phyloP scores from a whole-genome alignment of 2,329 filamentous ascomycete species.

The Lizonia empirigonia region DNA sequence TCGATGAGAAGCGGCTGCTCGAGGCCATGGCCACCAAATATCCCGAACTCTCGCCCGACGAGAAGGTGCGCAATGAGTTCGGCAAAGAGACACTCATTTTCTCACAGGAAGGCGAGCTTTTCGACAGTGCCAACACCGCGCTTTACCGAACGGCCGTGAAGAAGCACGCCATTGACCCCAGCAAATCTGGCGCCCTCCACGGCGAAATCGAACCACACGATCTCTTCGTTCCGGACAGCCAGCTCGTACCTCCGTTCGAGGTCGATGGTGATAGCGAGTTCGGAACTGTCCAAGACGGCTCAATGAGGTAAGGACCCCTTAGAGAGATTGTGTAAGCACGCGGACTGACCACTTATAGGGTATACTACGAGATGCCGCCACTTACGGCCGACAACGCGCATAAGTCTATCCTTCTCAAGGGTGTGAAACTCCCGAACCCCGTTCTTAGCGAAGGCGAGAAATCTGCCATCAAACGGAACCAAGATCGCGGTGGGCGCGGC shows the following conservation, averaged over 20 bases:
- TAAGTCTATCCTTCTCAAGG: conserved; percentile 92
- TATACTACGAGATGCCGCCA: conserved; percentile 82
- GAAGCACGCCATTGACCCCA: conserved; percentile 75
- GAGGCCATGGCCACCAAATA: conserved; percentile 83
- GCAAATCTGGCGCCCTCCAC: conserved; percentile 75
- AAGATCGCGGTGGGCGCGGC: conserved; percentile 73
- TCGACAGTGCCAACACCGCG: conserved; percentile 79
- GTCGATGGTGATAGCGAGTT: conserved; percentile 53
- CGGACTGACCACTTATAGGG: conserved; percentile 58
- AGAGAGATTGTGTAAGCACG: too few relatives aligned
- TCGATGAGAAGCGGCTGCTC: conserved; percentile 86
- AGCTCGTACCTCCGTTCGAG: conserved; percentile 77
- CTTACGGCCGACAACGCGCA: conserved; percentile 67
- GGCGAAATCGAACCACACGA: conserved; percentile 83
- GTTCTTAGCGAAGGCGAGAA: conserved; percentile 71
- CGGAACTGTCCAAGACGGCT: conserved; percentile 62
- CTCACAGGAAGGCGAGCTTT: conserved; percentile 82
- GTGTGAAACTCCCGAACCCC: conserved; percentile 73
- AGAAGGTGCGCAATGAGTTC: conserved; percentile 75
- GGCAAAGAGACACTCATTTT: conserved; percentile 84
- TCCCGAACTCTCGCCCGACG: conserved; percentile 75
- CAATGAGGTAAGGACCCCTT: conserved; percentile 73
- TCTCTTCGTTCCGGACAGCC: conserved; percentile 81
- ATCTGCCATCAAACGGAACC: conserved; percentile 67
- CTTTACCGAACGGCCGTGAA: conserved; percentile 82